Evolutionary conservation across 129 eudicot species (phyloP).

Genomic region (Calendula officinalis): DNA sequence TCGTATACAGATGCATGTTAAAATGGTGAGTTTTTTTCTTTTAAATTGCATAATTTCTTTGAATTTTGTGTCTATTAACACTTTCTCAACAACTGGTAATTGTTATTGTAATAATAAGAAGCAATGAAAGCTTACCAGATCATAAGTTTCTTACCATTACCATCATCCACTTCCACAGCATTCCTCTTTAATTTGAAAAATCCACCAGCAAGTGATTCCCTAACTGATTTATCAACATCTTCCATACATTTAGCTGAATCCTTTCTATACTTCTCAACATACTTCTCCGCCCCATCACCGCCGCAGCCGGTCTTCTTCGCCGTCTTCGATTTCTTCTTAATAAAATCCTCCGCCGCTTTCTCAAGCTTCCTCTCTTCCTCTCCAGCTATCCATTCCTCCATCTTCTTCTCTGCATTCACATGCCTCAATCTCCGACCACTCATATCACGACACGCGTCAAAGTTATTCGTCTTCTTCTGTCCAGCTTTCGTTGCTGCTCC

Average conservation of each 20-base stretch:
- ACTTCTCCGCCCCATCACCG: constrained; percentile 60
- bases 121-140: constrained; percentile 56
- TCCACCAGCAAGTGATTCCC: constrained; percentile 60
- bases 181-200: constrained; percentile 57
- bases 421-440: constrained; percentile 95
- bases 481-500: constrained; percentile 96
- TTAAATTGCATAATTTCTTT: background rate
- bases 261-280: constrained; percentile 83
- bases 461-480: constrained; percentile 90
- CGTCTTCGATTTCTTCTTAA: constrained; percentile 65
- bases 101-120: background rate
- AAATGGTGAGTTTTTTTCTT: no score
- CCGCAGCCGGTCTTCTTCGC: constrained; percentile 48
- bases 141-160: constrained; percentile 53
- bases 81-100: background rate
- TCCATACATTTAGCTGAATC: constrained; percentile 82
- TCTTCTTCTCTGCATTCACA: constrained; percentile 91
- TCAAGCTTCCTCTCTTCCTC: constrained; percentile 75
- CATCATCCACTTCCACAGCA: constrained; percentile 20
- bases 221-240: constrained; percentile 84
- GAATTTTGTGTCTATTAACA: background rate
- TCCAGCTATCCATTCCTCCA: constrained; percentile 92
- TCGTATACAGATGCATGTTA: constrained; percentile 13
- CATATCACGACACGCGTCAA: constrained; percentile 98
- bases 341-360: constrained; percentile 80